phyloP scores from a whole-genome alignment of 139 green algal species.

The Eudorina sp. region DNA sequence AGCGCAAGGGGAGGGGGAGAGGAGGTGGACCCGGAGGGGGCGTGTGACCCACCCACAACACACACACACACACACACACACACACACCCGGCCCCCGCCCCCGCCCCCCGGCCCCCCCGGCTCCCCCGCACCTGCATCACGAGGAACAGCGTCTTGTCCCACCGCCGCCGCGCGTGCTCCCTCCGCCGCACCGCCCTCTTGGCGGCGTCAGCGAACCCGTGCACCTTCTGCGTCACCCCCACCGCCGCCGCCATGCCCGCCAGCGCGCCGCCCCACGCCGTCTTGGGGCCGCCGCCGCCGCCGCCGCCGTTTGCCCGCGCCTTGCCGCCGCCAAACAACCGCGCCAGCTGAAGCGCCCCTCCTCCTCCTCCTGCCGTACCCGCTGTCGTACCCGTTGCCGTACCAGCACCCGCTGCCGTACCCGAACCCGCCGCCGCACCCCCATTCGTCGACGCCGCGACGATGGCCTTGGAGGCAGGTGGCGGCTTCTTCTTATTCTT shows the following conservation, averaged over 20 bases:
- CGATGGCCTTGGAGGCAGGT: too few species aligned
- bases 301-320: not conserved
- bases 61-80: too few species aligned
- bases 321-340: conserved; percentile 19
- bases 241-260: conserved; percentile 7
- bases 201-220: not conserved
- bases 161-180: conserved; percentile 31
- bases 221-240: not conserved
- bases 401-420: too few species aligned
- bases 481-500: not conserved
- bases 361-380: not conserved
- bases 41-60: too few species aligned
- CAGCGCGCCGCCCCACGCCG: not conserved
- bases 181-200: conserved; percentile 12
- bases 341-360: not conserved
- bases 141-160: conserved; percentile 45
- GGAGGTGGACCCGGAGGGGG: too few species aligned
- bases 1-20: too few species aligned
- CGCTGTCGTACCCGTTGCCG: too few species aligned
- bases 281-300: not conserved
- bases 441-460: too few species aligned
- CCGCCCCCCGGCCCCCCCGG: not conserved
- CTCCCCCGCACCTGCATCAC: conserved; percentile 22
- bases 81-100: too few species aligned
- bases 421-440: not conserved